Percentiles rank a stretch among this genome's conserved stretches.
phyloP scores from a whole-genome alignment of 768 basidiomycete species.

The Rhodocollybia butyracea region DNA sequence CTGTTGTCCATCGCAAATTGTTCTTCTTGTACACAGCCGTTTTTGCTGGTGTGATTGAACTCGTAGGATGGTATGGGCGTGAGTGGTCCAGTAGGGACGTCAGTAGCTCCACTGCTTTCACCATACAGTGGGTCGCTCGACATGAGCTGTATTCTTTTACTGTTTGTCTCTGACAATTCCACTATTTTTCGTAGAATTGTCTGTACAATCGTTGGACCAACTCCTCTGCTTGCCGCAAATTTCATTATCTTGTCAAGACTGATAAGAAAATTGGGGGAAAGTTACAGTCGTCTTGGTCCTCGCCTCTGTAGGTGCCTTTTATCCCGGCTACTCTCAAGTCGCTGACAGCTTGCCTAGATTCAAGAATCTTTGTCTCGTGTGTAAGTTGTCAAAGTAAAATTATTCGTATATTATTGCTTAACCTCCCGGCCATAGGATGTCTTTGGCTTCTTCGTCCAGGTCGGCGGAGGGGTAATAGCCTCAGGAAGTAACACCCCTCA shows the following conservation, averaged over 20 bases:
- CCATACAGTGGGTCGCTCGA: conserved; percentile 40
- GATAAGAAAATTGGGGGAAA: conserved; percentile 28
- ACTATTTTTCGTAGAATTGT: too few relatives aligned
- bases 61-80: too few relatives aligned
- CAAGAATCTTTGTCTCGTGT: background rate
- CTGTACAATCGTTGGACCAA: conserved; percentile 43
- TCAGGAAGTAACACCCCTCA: background rate
- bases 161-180: too few relatives aligned
- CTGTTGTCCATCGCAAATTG: conserved; percentile 25
- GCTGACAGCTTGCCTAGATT: background rate
- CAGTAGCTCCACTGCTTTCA: conserved; percentile 24
- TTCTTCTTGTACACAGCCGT: conserved; percentile 31
- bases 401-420: background rate
- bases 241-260: conserved; percentile 43
- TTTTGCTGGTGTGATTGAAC: conserved; percentile 28
- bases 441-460: background rate
- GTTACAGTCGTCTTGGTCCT: conserved; percentile 34
- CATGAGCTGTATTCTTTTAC: too few relatives aligned
- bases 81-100: conserved; percentile 28
- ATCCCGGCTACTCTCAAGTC: background rate
- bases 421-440: background rate
- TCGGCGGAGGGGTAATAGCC: background rate
- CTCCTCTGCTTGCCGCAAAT: too few relatives aligned
- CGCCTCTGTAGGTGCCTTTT: conserved; percentile 26
- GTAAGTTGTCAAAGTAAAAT: background rate